Conservation (phyloP, 371 early-diverging fungal species). For the Mortierella sp. region DNA sequence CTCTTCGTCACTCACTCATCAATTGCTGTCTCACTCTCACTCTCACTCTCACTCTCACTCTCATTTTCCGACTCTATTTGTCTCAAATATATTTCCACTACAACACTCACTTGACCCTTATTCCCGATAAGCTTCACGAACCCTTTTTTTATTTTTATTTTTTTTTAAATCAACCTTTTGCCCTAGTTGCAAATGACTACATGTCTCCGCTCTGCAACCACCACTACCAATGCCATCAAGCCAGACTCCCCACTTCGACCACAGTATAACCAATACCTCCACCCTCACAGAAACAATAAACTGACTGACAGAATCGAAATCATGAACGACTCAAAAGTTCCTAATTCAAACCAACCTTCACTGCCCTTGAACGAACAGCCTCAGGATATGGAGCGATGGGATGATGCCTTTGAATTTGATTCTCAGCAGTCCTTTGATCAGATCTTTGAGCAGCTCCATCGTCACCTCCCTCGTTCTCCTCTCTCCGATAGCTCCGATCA, state of each 20-base stretch:
- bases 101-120: not conserved
- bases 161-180: not conserved
- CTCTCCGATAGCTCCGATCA: slow-evolving; percentile 46
- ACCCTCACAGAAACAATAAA: not conserved
- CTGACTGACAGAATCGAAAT: not conserved
- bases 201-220: not conserved
- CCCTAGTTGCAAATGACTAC: not conserved
- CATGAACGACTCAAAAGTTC: not conserved
- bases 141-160: not conserved
- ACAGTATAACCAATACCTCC: not conserved
- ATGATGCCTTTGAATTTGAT: slow-evolving; percentile 45
- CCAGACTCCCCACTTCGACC: not conserved
- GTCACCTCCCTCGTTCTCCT: slow-evolving; percentile 40
- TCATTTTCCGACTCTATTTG: not conserved
- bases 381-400: slow-evolving; percentile 38
- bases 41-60: not conserved
- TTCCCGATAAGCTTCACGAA: not conserved
- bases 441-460: slow-evolving; percentile 39
- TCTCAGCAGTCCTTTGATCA: slow-evolving; percentile 29
- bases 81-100: too few species aligned
- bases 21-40: slow-evolving; percentile 6
- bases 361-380: not conserved
- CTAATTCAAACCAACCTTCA: not conserved
- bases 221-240: not conserved
- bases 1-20: not conserved